Percentiles rank a stretch among this genome's conserved stretches.
phyloP scores from a whole-genome alignment of 164 flowering plant species.

The Macadamia integrifolia region DNA sequence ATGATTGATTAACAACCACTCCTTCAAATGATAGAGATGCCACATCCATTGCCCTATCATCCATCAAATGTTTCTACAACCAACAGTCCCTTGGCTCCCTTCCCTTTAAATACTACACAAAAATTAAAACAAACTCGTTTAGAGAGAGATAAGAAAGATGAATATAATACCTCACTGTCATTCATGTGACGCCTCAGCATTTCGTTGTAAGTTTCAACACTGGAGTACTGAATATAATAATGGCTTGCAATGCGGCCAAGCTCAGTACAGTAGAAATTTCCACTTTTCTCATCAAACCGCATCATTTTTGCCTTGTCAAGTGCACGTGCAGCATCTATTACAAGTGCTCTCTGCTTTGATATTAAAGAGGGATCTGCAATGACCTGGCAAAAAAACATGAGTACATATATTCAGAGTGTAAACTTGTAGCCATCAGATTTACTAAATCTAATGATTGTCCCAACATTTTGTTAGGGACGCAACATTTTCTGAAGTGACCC shows the following conservation, averaged over 20 bases:
- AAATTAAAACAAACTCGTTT: not conserved
- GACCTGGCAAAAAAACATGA: slow-evolving; percentile 39
- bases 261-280: slow-evolving; percentile 97
- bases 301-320: slow-evolving; percentile 99
- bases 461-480: no score
- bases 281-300: slow-evolving; percentile 99
- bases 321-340: slow-evolving; percentile 93
- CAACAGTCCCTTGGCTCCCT: no score
- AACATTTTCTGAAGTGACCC: no score
- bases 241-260: slow-evolving; percentile 99
- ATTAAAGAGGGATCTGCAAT: slow-evolving; percentile 86
- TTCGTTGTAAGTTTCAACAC: slow-evolving; percentile 98
- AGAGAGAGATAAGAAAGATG: not conserved
- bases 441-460: no score
- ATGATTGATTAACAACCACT: no score
- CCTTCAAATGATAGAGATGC: no score
- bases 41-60: no score
- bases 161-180: slow-evolving; percentile 76
- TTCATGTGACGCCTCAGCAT: slow-evolving; percentile 91
- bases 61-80: no score
- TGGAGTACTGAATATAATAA: slow-evolving; percentile 91
- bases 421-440: no score
- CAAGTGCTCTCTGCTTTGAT: slow-evolving; percentile 81
- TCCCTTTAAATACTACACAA: not conserved
- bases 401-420: no score